Conservation (phyloP, 1,284 basidiomycete genomes). For the Gyrodon tennesseensis region DNA sequence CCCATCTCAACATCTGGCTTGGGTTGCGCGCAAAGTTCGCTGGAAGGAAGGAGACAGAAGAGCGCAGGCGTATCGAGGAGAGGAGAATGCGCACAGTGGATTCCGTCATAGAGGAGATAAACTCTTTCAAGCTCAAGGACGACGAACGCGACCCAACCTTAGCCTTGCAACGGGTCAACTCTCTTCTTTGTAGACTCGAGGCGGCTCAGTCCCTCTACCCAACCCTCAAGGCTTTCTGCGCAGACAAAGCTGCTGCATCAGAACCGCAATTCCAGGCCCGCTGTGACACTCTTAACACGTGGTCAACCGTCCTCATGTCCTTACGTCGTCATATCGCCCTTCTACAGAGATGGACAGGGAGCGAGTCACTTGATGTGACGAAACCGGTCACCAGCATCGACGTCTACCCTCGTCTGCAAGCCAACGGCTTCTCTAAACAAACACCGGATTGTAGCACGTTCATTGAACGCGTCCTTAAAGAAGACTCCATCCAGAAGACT, state of each 20-base stretch:
- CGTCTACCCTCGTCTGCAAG: constrained; percentile 36
- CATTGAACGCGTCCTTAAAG: constrained; percentile 93
- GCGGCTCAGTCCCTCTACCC: constrained; percentile 88
- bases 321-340: constrained; percentile 76
- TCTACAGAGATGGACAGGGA: constrained; percentile 89
- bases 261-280: constrained; percentile 71
- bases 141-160: constrained; percentile 49
- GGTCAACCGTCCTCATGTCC: constrained; percentile 80
- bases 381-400: constrained; percentile 69
- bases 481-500: constrained; percentile 90
- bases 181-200: constrained; percentile 77
- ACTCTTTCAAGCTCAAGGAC: constrained; percentile 62
- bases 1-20: constrained; percentile 79
- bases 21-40: constrained; percentile 86
- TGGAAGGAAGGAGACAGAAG: constrained; percentile 78
- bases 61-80: constrained; percentile 79
- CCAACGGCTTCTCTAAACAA: constrained; percentile 45
- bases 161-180: constrained; percentile 71
- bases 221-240: constrained; percentile 73
- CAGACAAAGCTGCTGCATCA: constrained; percentile 72
- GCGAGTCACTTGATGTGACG: constrained; percentile 84
- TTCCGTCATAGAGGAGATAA: constrained; percentile 79
- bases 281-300: constrained; percentile 84
- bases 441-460: constrained; percentile 71
- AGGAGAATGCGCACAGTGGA: constrained; percentile 79